Base-by-base conservation (phyloP, 1,284 basidiomycete species). In the Schizopora paradoxa region DNA sequence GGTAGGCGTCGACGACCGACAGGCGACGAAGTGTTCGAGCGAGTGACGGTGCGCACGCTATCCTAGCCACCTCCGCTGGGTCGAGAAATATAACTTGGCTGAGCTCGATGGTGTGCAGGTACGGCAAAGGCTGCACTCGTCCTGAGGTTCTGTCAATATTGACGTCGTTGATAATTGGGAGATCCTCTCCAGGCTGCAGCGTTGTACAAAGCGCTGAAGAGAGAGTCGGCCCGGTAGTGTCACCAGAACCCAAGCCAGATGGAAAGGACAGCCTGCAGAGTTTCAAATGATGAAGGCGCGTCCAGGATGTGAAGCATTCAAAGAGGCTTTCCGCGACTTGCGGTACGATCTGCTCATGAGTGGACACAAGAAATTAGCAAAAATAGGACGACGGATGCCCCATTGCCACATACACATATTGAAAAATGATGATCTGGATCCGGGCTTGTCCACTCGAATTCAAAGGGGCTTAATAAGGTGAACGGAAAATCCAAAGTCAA, bases 361-460 rank as follows among this genome's bases (percentile, higher is more conserved):
- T 29, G 42, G 22, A 45, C 22, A 41, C 23, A 41, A 28, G 28
- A 40, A 23, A 36, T 23, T 28, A 25, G 22, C 19, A 39, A 44
- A 28, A 18, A 7, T 36, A 16, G 23, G 25, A 19, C 13, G 6
- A 29, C 16, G 4, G 10, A 25, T 13, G 21, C 13, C 21, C 8
- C 10, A n/a, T 3, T 34, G 28, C n/a, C 22, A 65, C 73, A 55
- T 55, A 78, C 78, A 14, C 77, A 74, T 13, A 65, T 76, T 1
- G 77, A 77, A 56, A 78, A 77, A 54, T 79, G 74, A 51, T 79
- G 76, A 14, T 68, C 69, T 23, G 78, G 76, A 51, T 78, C 76
- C 4, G 75, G 76, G 4, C 77, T 74, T 25, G 64, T 70, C 79
- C 79, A 81, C 16, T 61, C 61, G 52, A 81, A 78, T 14, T 51